Base-by-base conservation (phyloP, 1,284 basidiomycete genomes). In the Cryptococcus sp. region DNA sequence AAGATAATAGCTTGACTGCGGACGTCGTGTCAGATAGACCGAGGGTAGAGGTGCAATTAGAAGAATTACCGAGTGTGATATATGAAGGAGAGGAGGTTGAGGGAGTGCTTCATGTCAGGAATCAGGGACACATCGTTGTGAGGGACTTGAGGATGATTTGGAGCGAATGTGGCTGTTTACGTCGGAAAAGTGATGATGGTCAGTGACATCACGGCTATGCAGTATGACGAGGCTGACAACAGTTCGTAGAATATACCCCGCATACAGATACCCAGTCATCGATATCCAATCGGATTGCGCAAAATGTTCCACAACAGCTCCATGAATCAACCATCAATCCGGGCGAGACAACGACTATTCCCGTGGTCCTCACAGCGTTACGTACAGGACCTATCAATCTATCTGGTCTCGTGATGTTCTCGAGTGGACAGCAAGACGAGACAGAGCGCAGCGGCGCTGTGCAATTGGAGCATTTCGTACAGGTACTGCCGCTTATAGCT, bases 1-100 rank as follows among this genome's bases (percentile, higher is more conserved):
- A 66, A 19, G 81, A 82, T 59, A 61, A 64, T 6, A 72, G 70
- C 4, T 64, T 83, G 45, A 64, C 59, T 1, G 68, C 82, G 6
- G 56, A 60, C 1, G 71, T 82, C 11, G 66, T 70, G 2, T 57
- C 66, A 5, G 58, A 68, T 0, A 57, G 71, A 47, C 80, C 81
- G 23, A 57, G 65, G 1, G 51, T 82, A 0, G 48, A 46, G 2
- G 64, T 73, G 4, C 58, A 68, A 38, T 50, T 74, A 15, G 53
- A 63, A 1, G 62, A 44, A 10, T 46, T 78, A 0, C 73, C 75
- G 0, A 47, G 57, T 0, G 52, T 34, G 10, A 46, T 79, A 34
- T 70, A 62, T 15, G 70, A 66, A 1, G 79, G 80, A 4, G 77
- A 81, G 57, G 61, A 61, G 6, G 55, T 65, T 3, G 41, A 55